Evolutionary conservation across 768 basidiomycete genomes (phyloP), one percentile per base, ranked within the genome.

Genomic region (Lactifluus pinguis): DNA sequence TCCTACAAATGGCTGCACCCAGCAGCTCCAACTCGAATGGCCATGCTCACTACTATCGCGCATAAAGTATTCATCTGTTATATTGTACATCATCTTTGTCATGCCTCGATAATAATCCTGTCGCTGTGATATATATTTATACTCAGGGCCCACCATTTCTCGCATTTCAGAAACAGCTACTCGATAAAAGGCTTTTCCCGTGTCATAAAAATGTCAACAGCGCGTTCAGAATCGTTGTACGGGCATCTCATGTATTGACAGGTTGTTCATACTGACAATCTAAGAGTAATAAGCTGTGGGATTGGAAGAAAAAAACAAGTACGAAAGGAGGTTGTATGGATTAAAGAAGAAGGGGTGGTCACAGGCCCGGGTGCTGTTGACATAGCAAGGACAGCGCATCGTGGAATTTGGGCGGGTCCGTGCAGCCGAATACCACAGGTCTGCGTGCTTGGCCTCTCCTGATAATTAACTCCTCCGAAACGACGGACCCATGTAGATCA

Each of bases 401-500:
- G 19, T 63, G 45, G n/a, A 30, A 32, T 15, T 48, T 7, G 1
- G 64, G 29, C 11, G 50, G 47, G 15, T 65, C 56, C 6, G 54
- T 55, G 53, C 69, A 72, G 1, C 67, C 68, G 7, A 69, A 68
- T 38, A 69, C 60, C 34, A 69, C 68, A 34, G 49, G 53, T 39
- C 70, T 53, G 17, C 68, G 70, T 51, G 67, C 59, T 9, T 63
- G 57, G 9, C 81, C 81, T 19, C 70, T 67, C 13, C 63, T 60
- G 14, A 64, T 49, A 30, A 81, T 65, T 3, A 63, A 65, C 14
- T 72, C 72, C 42, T 74, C 65, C 0, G 76, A 72, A 17, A 75
- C 72, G 19, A 76, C 68, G 21, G 69, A 65, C 29, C 63, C 71
- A 38, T 76, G 66, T 32, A 83, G 66, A 68, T 93, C 88, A 64